These are phyloP conservation scores for Curvularia hawaiiensis DNA, from an alignment of 2,329 filamentous ascomycete genomes.

Conservation along the genomic window DNA sequence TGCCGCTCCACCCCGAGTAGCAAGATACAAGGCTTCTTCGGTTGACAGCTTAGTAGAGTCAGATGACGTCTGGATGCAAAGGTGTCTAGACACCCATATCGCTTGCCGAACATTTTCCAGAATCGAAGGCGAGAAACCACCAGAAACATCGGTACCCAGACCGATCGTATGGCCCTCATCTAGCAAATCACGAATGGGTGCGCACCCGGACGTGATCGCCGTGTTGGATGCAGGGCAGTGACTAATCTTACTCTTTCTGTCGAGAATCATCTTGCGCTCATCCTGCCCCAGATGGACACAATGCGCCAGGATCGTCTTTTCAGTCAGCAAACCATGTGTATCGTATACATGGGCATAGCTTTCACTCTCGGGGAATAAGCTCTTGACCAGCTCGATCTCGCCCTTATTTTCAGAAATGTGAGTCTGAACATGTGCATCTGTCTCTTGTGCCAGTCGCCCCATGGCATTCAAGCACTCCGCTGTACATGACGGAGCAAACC, in stretches of 20 bases:
- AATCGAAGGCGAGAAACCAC: slow-evolving; percentile 82
- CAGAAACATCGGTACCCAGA: slow-evolving; percentile 87
- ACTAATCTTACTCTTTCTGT: slow-evolving; percentile 68
- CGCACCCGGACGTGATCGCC: slow-evolving; percentile 78
- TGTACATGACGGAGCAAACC: slow-evolving; percentile 64
- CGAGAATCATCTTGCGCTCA: slow-evolving; percentile 69
- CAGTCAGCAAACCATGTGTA: slow-evolving; percentile 67
- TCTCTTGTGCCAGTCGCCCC: slow-evolving; percentile 66
- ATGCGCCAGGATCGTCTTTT: slow-evolving; percentile 82
- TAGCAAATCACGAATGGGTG: slow-evolving; percentile 75
- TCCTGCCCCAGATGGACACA: slow-evolving; percentile 73
- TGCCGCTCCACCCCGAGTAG: slow-evolving; percentile 82
- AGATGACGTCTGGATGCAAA: slow-evolving; percentile 58
- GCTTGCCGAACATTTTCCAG: slow-evolving; percentile 85
- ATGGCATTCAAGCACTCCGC: slow-evolving; percentile 64
- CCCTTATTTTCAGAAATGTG: slow-evolving; percentile 83
- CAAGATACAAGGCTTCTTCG: slow-evolving; percentile 85
- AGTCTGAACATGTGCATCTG: slow-evolving; percentile 76
- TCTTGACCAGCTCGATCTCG: slow-evolving; percentile 74
- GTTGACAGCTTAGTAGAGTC: slow-evolving; percentile 71
- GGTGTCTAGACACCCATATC: slow-evolving; percentile 74
- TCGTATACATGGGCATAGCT: slow-evolving; percentile 85
- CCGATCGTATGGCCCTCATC: slow-evolving; percentile 79
- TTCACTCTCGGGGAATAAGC: slow-evolving; percentile 66
- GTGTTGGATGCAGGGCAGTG: slow-evolving; percentile 92